Evolutionary conservation across 805 yeast genomes (phyloP).

Genomic region (Saturnispora kantuleensis): DNA sequence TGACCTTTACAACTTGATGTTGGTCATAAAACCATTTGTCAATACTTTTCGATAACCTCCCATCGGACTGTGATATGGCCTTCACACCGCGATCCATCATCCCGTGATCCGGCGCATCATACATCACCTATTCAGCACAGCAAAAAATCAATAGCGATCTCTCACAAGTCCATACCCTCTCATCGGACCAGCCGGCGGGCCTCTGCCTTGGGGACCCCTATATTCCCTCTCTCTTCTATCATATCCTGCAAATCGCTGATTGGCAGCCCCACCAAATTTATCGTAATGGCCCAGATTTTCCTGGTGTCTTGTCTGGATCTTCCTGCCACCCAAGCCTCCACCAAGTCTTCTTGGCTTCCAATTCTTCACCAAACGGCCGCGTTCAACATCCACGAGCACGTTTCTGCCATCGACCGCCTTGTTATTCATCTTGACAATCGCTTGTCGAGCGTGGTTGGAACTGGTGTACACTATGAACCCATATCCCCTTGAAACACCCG

Average conservation of each 20-base stretch:
- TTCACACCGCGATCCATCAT: neutral
- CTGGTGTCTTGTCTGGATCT: neutral
- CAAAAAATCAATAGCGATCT: too few species aligned
- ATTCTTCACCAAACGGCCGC: slow-evolving; percentile 53
- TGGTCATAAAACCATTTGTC: too few species aligned
- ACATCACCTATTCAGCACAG: too few species aligned
- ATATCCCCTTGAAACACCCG: slow-evolving; percentile 52
- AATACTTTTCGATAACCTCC: too few species aligned
- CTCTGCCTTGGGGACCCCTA: neutral
- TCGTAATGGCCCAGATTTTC: too few species aligned
- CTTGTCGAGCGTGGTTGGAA: slow-evolving; percentile 50
- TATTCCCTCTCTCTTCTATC: neutral
- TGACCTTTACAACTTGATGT: too few species aligned
- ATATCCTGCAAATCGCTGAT: neutral
- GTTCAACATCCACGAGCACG: slow-evolving; percentile 60
- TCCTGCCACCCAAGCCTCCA: slow-evolving; percentile 81
- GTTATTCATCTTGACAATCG: slow-evolving; percentile 43
- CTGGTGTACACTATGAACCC: slow-evolving; percentile 68
- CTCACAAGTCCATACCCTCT: too few species aligned
- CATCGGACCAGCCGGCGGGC: too few species aligned
- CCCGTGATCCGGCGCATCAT: neutral
- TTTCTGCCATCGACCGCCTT: slow-evolving; percentile 39
- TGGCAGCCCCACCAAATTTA: neutral
- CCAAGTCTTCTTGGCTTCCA: slow-evolving; percentile 75
- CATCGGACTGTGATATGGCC: too few species aligned